A percentile compares a stretch with the other conserved stretches of the same genome.
These are phyloP conservation scores for Leishmania guyanensis DNA, from an alignment of 208 protist genomes.

Conservation along the genomic window DNA sequence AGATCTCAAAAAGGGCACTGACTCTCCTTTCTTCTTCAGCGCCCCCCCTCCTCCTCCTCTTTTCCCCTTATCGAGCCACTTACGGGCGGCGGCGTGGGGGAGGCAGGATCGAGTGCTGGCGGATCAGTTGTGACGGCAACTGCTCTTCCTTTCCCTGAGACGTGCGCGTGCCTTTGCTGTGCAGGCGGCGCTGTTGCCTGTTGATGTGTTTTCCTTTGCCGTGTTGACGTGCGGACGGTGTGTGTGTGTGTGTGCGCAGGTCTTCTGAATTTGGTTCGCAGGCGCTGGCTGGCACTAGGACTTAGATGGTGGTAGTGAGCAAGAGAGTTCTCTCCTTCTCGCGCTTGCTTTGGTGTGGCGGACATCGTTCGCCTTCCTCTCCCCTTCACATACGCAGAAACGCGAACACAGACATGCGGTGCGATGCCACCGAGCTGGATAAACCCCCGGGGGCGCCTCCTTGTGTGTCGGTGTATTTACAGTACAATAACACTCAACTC, in stretches of 20 bases:
- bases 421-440: neutral
- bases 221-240: neutral
- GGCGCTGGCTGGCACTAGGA: neutral
- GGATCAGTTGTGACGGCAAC: neutral
- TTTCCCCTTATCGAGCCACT: neutral
- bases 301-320: neutral
- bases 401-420: neutral
- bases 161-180: neutral
- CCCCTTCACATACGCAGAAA: neutral
- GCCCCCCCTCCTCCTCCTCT: neutral
- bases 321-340: neutral
- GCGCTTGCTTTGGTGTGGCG: neutral
- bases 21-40: neutral
- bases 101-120: neutral
- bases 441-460: neutral
- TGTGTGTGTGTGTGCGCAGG: neutral
- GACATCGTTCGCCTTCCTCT: neutral
- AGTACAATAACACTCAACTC: neutral
- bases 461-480: neutral
- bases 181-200: constrained; percentile 11
- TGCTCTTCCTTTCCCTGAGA: too few species aligned
- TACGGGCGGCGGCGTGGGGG: neutral
- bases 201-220: neutral
- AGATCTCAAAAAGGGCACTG: too few species aligned
- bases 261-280: neutral